Base-by-base conservation (phyloP, 768 basidiomycete genomes). In the Podaxis rugospora region DNA sequence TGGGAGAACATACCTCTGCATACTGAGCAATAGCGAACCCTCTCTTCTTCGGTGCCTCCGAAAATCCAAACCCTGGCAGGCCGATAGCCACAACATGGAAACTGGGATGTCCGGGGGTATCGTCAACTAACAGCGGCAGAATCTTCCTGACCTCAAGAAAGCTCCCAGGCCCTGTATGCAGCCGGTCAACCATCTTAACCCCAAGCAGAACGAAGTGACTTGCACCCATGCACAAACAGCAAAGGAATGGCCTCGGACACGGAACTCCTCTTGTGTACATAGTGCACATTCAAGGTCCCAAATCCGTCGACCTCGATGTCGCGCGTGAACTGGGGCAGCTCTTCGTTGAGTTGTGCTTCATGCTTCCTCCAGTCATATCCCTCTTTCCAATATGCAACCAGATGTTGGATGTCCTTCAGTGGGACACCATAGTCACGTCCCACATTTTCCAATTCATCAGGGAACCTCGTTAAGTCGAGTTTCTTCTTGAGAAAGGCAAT, bases 31-130 rank as follows among this genome's bases (percentile, higher is more conserved):
- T 28, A 2, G 61, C 64, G 57, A 87, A 86, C 1, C 83, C 84
- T 64, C 74, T 75, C 65, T 80, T 83, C 44, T 66, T 76, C 3
- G 83, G 79, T 1, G 77, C 82, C 11, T 83, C 75, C 0, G 86
- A 87, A 67, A 87, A 88, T 0, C 85, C 87, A 70, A 70, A 88
- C 0, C 83, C 84, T 11, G 87, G 87, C 1, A 88, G 64, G 64
- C 84, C 82, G 5, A 80, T 63, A 0, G 81, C 83, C 0, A 89
- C 84, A 21, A 88, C 84, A 61, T 88, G 87, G 65, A 87, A 87
- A 39, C 76, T 78, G 1, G 84, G 84, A 40, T 80, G 73, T 0
- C 78, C 76, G 1, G 72, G 58, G 3, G 79, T 76, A 0, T 72
- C 72, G 16, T 75, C 66, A 0, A 78, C 74, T 56, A 89, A 72